A percentile compares a stretch with the other conserved stretches of the same genome.
These are phyloP conservation scores for Pachyrhizus erosus DNA, from an alignment of 306 rosid genomes.

Conservation along the genomic window DNA sequence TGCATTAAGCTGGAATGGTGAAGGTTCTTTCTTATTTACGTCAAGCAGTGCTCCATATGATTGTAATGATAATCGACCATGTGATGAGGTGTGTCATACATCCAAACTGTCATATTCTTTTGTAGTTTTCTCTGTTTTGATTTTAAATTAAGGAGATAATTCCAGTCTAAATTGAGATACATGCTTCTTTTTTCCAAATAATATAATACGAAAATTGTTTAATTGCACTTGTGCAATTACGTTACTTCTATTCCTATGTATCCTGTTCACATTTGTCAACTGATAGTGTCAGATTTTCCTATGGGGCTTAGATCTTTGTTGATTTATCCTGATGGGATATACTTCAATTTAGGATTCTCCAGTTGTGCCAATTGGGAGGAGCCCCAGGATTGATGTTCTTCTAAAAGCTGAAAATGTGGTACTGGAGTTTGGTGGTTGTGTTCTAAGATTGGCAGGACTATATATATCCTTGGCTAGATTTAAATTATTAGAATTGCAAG, in stretches of 20 bases:
- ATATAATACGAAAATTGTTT: conserved; percentile 22
- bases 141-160: conserved; percentile 26
- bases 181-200: conserved; percentile 10
- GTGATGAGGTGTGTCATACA: conserved; percentile 74
- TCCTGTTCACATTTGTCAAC: conserved; percentile 18
- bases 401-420: conserved; percentile 80
- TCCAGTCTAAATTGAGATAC: background rate
- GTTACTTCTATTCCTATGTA: background rate
- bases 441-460: conserved; percentile 92
- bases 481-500: conserved; percentile 29
- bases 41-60: conserved; percentile 93
- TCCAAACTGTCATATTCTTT: conserved; percentile 26
- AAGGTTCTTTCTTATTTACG: conserved; percentile 86
- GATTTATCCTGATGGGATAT: conserved; percentile 34
- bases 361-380: conserved; percentile 79
- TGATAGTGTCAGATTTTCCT: conserved; percentile 13
- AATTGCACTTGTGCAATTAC: background rate
- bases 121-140: conserved; percentile 4
- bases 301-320: background rate
- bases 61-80: conserved; percentile 80
- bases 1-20: conserved; percentile 87
- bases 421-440: conserved; percentile 76
- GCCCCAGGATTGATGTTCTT: conserved; percentile 80
- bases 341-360: conserved; percentile 74
- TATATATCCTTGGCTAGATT: conserved; percentile 80